Base-by-base conservation (phyloP, 768 basidiomycete species). In the Polyporus arcularius region DNA sequence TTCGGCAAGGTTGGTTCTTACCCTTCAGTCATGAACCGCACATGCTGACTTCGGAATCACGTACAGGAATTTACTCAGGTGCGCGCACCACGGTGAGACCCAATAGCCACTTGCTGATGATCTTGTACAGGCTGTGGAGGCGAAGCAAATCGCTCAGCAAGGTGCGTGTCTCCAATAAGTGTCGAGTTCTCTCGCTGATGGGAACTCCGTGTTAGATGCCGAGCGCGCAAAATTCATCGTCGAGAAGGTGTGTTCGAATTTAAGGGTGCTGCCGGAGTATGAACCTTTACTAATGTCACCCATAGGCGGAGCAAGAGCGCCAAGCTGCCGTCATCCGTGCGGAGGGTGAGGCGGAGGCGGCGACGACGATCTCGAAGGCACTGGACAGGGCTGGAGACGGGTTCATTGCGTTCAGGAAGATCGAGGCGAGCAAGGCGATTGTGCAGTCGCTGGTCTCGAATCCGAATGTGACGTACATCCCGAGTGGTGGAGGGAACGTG, bases 111-210 rank as follows among this genome's bases (percentile, higher is more conserved):
- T 26, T 58, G 35, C 42, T 67, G 45, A 56, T 46, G n/a, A 47
- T 30, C 32, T 49, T 58, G 30, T 54, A 38, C 49, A 82, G 87
- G 97, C 97, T n/a, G 97, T 99, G 9, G 97, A 99, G 77, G 96
- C 96, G 42, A 99, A 99, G 75, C 97, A 98, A 75, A 98, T 99
- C 73, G 97, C 97, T 10, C 97, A 99, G 74, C 97, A 99, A 84
- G 92, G 92, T 93, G 67, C 50, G 78, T n/a, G 7, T 45, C 30
- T 31, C 51, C 51, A 21, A 32, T 42, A 16, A 16, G 15, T 38
- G n/a, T 30, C 18, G 14, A 12, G 6, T 53, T 39, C 21, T 45
- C 11, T 26, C 21, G 16, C 45, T 55, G 50, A 56, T 30, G 45
- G 28, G 28, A 35, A 18, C 12, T 41, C 31, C 26, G 12, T 48